These are phyloP conservation scores for Syncephalastrum sp. DNA, from an alignment of 371 early-diverging fungal genomes.

Conservation along the genomic window DNA sequence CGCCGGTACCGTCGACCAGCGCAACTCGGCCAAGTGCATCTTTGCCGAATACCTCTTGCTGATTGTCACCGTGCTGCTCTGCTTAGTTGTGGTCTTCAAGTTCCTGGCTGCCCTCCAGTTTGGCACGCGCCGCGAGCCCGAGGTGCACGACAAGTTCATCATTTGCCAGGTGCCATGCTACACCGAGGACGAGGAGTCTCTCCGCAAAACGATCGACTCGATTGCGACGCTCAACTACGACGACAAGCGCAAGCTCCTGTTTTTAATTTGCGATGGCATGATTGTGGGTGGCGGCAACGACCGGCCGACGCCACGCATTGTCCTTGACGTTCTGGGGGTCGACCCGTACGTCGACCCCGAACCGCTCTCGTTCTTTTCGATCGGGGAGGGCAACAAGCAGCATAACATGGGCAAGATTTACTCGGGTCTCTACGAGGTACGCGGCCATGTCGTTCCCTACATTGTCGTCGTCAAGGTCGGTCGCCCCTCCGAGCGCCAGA, in stretches of 20 bases:
- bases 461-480: conserved; percentile 82
- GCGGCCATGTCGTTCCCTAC: conserved; percentile 78
- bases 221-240: conserved; percentile 62
- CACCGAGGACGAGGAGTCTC: conserved; percentile 70
- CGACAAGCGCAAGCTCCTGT: conserved; percentile 67
- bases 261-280: conserved; percentile 81
- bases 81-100: conserved; percentile 83
- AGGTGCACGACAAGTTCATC: conserved; percentile 81
- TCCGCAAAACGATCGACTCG: conserved; percentile 70
- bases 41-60: conserved; percentile 83
- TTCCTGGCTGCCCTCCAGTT: conserved; percentile 85
- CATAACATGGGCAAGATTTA: conserved; percentile 89
- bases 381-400: conserved; percentile 78
- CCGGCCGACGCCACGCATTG: conserved; percentile 85
- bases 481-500: conserved; percentile 60
- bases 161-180: conserved; percentile 82
- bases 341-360: conserved; percentile 76
- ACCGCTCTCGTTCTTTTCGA: conserved; percentile 78
- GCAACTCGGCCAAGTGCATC: conserved; percentile 72
- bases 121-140: conserved; percentile 58
- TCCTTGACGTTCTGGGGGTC: conserved; percentile 77
- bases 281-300: conserved; percentile 88
- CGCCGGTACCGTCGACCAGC: conserved; percentile 79
- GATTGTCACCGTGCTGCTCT: conserved; percentile 69
- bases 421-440: conserved; percentile 77